These are phyloP conservation scores for Monosporascus sp. DNA, from an alignment of 2,329 filamentous ascomycete genomes.

Conservation along the genomic window DNA sequence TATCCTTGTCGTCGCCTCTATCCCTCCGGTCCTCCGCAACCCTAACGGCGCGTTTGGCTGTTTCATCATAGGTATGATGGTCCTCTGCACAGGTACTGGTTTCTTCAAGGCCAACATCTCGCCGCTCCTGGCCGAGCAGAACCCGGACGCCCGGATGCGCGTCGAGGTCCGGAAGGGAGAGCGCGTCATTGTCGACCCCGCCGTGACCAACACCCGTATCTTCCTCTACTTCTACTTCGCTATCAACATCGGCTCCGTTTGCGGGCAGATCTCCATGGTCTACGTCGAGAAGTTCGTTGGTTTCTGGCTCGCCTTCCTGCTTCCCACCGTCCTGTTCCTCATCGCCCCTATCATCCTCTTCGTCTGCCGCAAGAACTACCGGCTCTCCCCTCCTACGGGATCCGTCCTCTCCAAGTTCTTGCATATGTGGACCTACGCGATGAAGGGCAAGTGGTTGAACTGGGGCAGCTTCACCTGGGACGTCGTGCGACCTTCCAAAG, in stretches of 20 bases:
- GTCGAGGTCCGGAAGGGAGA: slow-evolving; percentile 54
- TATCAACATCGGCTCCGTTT: slow-evolving; percentile 61
- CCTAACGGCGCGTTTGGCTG: slow-evolving; percentile 54
- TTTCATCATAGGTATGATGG: slow-evolving; percentile 60
- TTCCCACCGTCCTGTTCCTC: slow-evolving; percentile 62
- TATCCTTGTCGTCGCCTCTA: slow-evolving; percentile 59
- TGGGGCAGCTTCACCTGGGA: not conserved
- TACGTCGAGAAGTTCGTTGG: slow-evolving; percentile 72
- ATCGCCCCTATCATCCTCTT: slow-evolving; percentile 55
- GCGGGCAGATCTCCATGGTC: slow-evolving; percentile 59
- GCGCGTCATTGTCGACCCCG: slow-evolving; percentile 65
- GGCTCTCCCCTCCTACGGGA: slow-evolving; percentile 44
- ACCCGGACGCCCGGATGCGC: slow-evolving; percentile 51
- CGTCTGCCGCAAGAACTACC: slow-evolving; percentile 55
- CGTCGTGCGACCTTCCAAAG: not conserved
- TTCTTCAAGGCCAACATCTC: slow-evolving; percentile 80
- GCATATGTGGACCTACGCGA: not conserved
- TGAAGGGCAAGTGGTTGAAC: slow-evolving; percentile 1
- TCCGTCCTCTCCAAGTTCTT: slow-evolving; percentile 4
- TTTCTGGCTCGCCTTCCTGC: slow-evolving; percentile 65
- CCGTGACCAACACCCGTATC: slow-evolving; percentile 61
- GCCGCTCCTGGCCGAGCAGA: slow-evolving; percentile 66
- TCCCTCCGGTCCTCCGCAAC: slow-evolving; percentile 57
- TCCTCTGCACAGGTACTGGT: slow-evolving; percentile 60
- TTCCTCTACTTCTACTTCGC: slow-evolving; percentile 57